Conservation (phyloP, 1,139 yeast genomes). For the Candida tetrigidarum region DNA sequence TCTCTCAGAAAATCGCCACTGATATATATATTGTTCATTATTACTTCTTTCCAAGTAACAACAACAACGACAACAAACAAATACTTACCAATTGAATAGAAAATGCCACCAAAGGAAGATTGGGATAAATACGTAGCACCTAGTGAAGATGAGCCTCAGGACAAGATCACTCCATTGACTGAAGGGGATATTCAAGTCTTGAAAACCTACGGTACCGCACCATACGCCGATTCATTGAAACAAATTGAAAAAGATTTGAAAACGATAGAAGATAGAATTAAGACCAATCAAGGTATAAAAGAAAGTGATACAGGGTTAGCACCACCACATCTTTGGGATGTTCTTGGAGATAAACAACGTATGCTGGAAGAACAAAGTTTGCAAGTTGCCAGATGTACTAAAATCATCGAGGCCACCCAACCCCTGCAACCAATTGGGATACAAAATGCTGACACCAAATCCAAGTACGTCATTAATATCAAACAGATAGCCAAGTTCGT, state of each 20-base stretch:
- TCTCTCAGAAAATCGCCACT: constrained; percentile 4
- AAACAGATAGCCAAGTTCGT: constrained; percentile 98
- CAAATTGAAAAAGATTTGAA: constrained; percentile 84
- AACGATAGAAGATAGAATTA: constrained; percentile 80
- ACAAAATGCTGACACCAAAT: constrained; percentile 76
- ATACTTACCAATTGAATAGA: constrained; percentile 12
- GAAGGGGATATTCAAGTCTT: constrained; percentile 98
- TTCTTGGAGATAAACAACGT: constrained; percentile 93
- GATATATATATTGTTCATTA: background rate
- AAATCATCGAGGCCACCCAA: constrained; percentile 73
- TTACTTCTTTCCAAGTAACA: background rate
- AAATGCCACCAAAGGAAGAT: constrained; percentile 85
- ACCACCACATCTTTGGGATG: constrained; percentile 97
- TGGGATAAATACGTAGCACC: constrained; percentile 98
- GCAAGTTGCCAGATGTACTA: constrained; percentile 98
- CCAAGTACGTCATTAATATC: constrained; percentile 93
- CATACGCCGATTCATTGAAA: constrained; percentile 83
- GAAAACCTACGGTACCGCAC: constrained; percentile 97
- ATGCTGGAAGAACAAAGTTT: constrained; percentile 93
- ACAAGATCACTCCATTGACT: constrained; percentile 82
- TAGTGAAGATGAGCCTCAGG: constrained; percentile 68
- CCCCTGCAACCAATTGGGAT: constrained; percentile 38
- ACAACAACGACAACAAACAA: background rate
- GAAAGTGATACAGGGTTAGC: constrained; percentile 97
- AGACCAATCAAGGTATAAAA: constrained; percentile 91